Evolutionary conservation across 768 basidiomycete genomes (phyloP), one percentile per base, ranked within the genome.

Genomic region (Infundibulicybe gibba): DNA sequence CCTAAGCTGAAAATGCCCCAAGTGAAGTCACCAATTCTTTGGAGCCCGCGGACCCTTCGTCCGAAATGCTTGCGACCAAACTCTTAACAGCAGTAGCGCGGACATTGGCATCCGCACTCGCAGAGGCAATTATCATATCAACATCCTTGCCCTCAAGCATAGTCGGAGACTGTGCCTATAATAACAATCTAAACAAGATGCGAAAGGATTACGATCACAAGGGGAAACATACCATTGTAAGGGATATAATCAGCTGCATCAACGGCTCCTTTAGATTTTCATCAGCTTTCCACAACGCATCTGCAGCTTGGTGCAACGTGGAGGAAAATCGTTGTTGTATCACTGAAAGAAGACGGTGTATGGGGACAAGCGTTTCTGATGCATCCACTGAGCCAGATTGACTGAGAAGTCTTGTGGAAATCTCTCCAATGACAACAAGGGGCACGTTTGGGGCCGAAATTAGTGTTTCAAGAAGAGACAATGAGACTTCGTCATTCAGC

Each of bases 321-420:
- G 65, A 55, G 0, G 83, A 76, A 54, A 87, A 71, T 15, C 86
- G 80, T 54, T 90, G 90, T 44, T 86, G 77, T 10, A 91, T 61
- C 19, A 69, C 66, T 8, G 75, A 70, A 32, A 93, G 68, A 0
- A 89, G 56, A 12, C 61, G 67, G 19, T 68, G 71, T 11, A 66
- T 54, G 13, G 55, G 45, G 2, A 53, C 42, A 16, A 58, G 45
- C 3, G 51, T 50, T 41, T 67, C 65, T 25, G 25, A 8, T 25
- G 25, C 4, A 25, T 25, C 8, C 1, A 55, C 49, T 35, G 63
- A 49, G 1, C 70, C 39, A 6, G 54, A 54, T 34, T 57, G 41
- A 15, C 53, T 51, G 6, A 74, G 44, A 2, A 76, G 59, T 8
- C 59, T 43, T 9, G 45, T 49, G 1, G 68, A 51, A 8, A 68